Evolutionary conservation across 2,329 filamentous ascomycete species (phyloP).

Genomic region (Chrysoporthe cubensis): DNA sequence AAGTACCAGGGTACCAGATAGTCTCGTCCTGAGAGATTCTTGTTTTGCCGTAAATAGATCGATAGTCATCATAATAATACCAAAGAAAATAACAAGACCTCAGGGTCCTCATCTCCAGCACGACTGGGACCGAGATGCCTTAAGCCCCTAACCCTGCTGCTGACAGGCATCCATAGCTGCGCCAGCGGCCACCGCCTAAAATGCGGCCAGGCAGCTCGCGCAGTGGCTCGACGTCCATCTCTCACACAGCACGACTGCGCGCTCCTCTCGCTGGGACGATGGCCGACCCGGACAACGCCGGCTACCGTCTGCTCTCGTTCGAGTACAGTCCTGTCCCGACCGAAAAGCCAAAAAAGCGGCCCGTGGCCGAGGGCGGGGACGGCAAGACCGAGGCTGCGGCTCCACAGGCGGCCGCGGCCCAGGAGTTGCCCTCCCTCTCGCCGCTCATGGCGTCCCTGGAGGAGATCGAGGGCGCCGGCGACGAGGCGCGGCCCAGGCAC

Average conservation of each 20-base stretch:
- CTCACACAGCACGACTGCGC: neutral
- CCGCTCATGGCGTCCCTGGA: slow-evolving; percentile 16
- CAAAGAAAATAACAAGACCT: neutral
- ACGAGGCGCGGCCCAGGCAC: neutral
- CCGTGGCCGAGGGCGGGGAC: neutral
- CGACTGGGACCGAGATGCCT: neutral
- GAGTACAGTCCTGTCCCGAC: slow-evolving; percentile 15
- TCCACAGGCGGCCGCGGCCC: neutral
- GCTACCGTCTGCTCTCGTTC: slow-evolving; percentile 26
- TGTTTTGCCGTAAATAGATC: no score
- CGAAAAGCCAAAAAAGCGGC: neutral
- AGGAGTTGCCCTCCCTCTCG: slow-evolving; percentile 18
- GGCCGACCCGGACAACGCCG: slow-evolving; percentile 20
- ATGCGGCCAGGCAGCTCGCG: neutral
- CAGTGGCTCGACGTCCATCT: neutral
- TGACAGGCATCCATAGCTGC: neutral
- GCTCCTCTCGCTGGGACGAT: neutral
- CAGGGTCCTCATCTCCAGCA: neutral
- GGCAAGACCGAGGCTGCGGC: neutral
- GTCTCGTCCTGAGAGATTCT: no score
- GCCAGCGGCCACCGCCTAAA: neutral
- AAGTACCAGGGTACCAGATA: no score
- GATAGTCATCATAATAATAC: no score
- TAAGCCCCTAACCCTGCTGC: slow-evolving; percentile 3
- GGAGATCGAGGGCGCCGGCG: neutral